Percentiles rank a stretch among this genome's conserved stretches.
Evolutionary conservation across 2,329 filamentous ascomycete genomes (phyloP).

Genomic region (Acrocalymma vagum): DNA sequence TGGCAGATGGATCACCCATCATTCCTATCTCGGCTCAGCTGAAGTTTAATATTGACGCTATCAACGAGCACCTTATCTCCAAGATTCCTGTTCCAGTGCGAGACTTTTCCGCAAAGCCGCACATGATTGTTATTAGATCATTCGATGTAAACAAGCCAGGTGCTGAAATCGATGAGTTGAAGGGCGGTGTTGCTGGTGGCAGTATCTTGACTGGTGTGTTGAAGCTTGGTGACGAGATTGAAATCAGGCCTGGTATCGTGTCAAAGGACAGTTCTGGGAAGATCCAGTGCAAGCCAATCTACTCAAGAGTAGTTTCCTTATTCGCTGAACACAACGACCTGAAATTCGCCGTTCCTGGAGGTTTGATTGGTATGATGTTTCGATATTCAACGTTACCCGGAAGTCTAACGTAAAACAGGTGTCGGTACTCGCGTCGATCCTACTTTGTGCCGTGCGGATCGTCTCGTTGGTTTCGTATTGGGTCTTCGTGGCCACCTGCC

Average conservation of each 20-base stretch:
- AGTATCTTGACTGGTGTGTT: constrained; percentile 95
- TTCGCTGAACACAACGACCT: constrained; percentile 98
- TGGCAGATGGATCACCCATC: constrained; percentile 92
- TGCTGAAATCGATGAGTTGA: constrained; percentile 97
- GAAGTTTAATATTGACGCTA: constrained; percentile 99
- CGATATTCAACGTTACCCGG: neutral
- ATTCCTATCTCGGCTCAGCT: constrained; percentile 97
- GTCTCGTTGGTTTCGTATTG: constrained; percentile 96
- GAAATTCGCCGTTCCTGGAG: constrained; percentile 97
- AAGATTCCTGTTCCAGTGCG: constrained; percentile 91
- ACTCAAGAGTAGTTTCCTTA: constrained; percentile 91
- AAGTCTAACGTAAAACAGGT: constrained; percentile 56
- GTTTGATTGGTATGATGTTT: constrained; percentile 73
- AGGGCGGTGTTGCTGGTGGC: constrained; percentile 98
- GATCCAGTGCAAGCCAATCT: constrained; percentile 96
- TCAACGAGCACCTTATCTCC: constrained; percentile 94
- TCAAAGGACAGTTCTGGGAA: constrained; percentile 92
- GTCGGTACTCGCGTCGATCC: constrained; percentile 97
- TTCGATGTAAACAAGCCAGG: constrained; percentile 99
- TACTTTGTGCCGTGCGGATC: constrained; percentile 97
- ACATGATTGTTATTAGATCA: constrained; percentile 99
- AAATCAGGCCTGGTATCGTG: constrained; percentile 98
- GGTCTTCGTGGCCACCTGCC: constrained; percentile 93
- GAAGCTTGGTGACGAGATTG: constrained; percentile 97
- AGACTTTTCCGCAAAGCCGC: constrained; percentile 90